Evolutionary conservation across 1,284 basidiomycete species (phyloP).

Genomic region (Leccinum subrobustum): DNA sequence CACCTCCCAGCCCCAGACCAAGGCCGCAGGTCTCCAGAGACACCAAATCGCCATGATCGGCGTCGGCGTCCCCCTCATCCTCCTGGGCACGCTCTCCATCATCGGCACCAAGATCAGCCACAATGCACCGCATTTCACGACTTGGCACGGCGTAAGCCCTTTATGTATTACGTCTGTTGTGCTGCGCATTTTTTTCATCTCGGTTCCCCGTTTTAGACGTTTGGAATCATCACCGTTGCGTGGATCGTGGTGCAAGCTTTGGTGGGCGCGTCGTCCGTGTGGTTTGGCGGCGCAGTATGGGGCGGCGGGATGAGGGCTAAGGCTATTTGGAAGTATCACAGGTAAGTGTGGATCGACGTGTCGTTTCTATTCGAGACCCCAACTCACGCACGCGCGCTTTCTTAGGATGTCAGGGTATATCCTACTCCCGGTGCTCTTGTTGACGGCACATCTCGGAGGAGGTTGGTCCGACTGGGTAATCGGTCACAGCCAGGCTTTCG

Average conservation of each 20-base stretch:
- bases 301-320: conserved; percentile 68
- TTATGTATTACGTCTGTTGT: neutral
- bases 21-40: conserved; percentile 59
- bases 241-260: conserved; percentile 58
- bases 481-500: conserved; percentile 35
- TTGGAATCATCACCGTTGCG: conserved; percentile 53
- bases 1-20: conserved; percentile 62
- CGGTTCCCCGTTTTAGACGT: conserved; percentile 35
- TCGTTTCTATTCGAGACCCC: neutral
- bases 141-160: conserved; percentile 65
- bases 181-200: conserved; percentile 6
- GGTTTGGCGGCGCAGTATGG: conserved; percentile 61
- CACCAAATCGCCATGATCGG: conserved; percentile 61
- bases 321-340: conserved; percentile 72
- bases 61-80: conserved; percentile 52
- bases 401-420: conserved; percentile 64
- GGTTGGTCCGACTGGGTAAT: conserved; percentile 59
- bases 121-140: conserved; percentile 51
- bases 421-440: conserved; percentile 52
- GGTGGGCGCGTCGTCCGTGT: conserved; percentile 66
- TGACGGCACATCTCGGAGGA: conserved; percentile 63
- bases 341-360: conserved; percentile 39
- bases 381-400: neutral
- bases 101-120: conserved; percentile 52
- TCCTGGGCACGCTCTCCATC: conserved; percentile 55